Evolutionary conservation across 805 yeast species (phyloP), one percentile per base, ranked within the genome.

Genomic region (Spathaspora girioi): DNA sequence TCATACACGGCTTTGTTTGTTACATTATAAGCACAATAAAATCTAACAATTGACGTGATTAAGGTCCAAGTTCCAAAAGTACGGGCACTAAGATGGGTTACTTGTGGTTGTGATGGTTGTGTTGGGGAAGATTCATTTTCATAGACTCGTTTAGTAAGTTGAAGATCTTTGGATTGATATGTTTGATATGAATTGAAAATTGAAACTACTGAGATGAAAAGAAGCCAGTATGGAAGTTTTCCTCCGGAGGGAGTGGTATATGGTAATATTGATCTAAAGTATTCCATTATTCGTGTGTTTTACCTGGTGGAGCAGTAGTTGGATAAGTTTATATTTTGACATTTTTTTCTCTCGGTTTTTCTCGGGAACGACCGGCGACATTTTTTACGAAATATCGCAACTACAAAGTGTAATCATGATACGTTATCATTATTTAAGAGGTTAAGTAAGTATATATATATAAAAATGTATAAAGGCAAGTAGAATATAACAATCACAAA

Each of bases 51-150:
- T 1, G 96, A 81, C 2, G 97, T 84, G 59, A 92, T 78, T 40
- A 92, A 75, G 0, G 99, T 94, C 99, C 99, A 94, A 0, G 99
- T 94, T 32, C 99, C 99, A 67, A 94, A 94, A 0, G 99, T 93
- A 61, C 99, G 81, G n/a, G 97, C 97, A 59, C 94, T 83, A 57
- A 94, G 75, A 12, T 72, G 67, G 5, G 76, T 71, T 11, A 74
- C 73, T 49, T 72, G 73, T n/a, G 48, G 43, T 4, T 18, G 23
- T 8, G 63, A 55, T 2, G 61, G 55, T 7, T 64, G 61, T 15
- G 69, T 68, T 11, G 55, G 49, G 7, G 57, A 51, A 12, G 48
- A 47, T 65, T 87, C 80, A 6, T 64, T 57, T 32, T 80, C 86
- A 65, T 94, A 94, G 7, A 94, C 97, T 56, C 83, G 78, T 58